These are phyloP conservation scores for Camelina hispida DNA, from an alignment of 345 rosid genomes.

Conservation along the genomic window DNA sequence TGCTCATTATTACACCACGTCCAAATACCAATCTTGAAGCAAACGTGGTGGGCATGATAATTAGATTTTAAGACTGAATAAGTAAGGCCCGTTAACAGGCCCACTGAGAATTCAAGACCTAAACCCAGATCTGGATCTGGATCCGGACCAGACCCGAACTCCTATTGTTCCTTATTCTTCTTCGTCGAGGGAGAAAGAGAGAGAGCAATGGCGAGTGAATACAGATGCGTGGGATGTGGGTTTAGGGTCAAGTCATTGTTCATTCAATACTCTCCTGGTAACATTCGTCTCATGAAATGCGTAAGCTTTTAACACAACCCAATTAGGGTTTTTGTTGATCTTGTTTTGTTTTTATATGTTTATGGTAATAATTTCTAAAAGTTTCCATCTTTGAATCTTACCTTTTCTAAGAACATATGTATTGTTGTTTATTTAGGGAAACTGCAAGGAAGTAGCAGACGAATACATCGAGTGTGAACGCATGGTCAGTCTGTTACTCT, in stretches of 20 bases:
- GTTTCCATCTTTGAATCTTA: conserved; percentile 25
- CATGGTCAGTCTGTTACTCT: conserved; percentile 66
- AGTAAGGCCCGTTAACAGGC: neutral
- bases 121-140: neutral
- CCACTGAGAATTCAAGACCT: neutral
- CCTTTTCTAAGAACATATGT: neutral
- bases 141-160: neutral
- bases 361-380: neutral
- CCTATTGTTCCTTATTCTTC: neutral
- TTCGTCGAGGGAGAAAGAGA: neutral
- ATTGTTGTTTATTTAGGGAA: conserved; percentile 51
- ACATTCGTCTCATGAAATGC: conserved; percentile 87
- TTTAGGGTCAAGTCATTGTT: conserved; percentile 61
- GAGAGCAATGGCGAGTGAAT: conserved; percentile 45
- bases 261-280: conserved; percentile 80
- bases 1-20: neutral
- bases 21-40: neutral
- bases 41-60: neutral
- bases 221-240: conserved; percentile 74
- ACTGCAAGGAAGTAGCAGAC: conserved; percentile 75
- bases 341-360: too few species aligned
- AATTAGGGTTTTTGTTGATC: neutral
- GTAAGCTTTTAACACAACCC: conserved; percentile 46
- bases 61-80: neutral
- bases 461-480: conserved; percentile 83